phyloP scores from a whole-genome alignment of 495 filamentous ascomycete species.

The Penicillium pancosmium region DNA sequence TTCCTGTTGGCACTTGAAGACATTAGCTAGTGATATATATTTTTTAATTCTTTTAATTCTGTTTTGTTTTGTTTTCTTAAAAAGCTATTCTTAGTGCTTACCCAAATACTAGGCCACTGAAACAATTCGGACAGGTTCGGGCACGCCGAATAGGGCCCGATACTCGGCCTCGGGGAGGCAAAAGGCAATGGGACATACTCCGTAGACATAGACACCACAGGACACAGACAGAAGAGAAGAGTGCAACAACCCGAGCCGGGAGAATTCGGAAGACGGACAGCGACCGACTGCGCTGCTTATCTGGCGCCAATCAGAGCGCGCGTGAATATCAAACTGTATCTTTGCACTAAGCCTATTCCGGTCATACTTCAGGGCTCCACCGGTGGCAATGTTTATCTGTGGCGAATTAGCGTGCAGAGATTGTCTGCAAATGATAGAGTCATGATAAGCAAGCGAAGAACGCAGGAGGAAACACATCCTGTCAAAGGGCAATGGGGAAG shows the following conservation, averaged over 20 bases:
- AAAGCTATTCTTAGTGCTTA: too few relatives aligned
- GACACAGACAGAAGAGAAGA: not conserved
- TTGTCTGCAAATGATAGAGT: constrained; percentile 12
- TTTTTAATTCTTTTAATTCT: too few relatives aligned
- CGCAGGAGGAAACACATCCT: not conserved
- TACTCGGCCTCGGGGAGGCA: constrained; percentile 3
- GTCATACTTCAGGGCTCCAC: not conserved
- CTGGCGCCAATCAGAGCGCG: constrained; percentile 1
- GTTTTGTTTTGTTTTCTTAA: too few relatives aligned
- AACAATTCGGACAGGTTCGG: not conserved
- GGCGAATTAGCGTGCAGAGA: constrained; percentile 16
- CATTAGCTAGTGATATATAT: too few relatives aligned
- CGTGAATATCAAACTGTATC: constrained; percentile 5
- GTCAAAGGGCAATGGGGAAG: not conserved
- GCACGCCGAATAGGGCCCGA: not conserved
- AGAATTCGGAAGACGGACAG: not conserved
- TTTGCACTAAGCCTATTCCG: not conserved
- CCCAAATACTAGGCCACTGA: not conserved
- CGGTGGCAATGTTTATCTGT: constrained; percentile 18
- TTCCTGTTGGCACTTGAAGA: too few relatives aligned
- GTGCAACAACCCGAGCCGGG: not conserved
- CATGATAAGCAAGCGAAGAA: not conserved
- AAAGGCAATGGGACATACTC: not conserved
- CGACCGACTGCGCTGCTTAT: constrained; percentile 1
- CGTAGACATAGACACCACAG: not conserved